Evolutionary conservation across 1,284 basidiomycete species (phyloP), one percentile per base, ranked within the genome.

Genomic region (Exobasidium rhododendri): DNA sequence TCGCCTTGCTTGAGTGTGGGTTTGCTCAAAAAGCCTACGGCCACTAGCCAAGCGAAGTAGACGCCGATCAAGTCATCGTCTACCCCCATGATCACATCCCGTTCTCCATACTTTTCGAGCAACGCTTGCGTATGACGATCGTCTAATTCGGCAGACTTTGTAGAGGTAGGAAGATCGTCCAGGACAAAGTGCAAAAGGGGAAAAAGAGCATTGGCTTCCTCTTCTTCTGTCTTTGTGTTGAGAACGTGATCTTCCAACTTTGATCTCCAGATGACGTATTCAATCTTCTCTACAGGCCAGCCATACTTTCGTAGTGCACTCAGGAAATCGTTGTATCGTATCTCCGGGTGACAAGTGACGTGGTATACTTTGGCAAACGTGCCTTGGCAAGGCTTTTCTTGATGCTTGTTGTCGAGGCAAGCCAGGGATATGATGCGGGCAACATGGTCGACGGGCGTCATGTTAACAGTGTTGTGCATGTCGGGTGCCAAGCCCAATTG

Each of bases 381-480:
- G 1, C 92, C 89, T 20, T 91, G 83, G 4, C 56, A 44, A 32
- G 67, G 60, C 20, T 51, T 14, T 54, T 64, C 53, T 5, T 40
- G 54, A 20, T 20, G 14, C 17, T 60, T 55, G 35, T 68, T 70
- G 47, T 65, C 66, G 13, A 78, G 65, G 31, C 68, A 70, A 0
- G 75, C 75, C 31, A 79, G 60, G 22, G 90, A 83, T 3, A 87
- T 87, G 73, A 91, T 89, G 2, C 87, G 85, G 1, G 96, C 94
- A 65, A 99, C 94, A 78, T 96, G 91, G 81, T 98, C 91, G 29
- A 98, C 96, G 0, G 96, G 96, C 20, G 94, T 91, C 90, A 97
- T 94, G 82, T 98, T 98, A 77, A 98, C 86, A 2, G 91, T 89
- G 82, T 99, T 99, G 84, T 97, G 92, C 81, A 99, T 97, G 79